Evolutionary conservation across 2,329 filamentous ascomycete genomes (phyloP), one percentile per base, ranked within the genome.

Genomic region (Botryosphaeria dothidea): DNA sequence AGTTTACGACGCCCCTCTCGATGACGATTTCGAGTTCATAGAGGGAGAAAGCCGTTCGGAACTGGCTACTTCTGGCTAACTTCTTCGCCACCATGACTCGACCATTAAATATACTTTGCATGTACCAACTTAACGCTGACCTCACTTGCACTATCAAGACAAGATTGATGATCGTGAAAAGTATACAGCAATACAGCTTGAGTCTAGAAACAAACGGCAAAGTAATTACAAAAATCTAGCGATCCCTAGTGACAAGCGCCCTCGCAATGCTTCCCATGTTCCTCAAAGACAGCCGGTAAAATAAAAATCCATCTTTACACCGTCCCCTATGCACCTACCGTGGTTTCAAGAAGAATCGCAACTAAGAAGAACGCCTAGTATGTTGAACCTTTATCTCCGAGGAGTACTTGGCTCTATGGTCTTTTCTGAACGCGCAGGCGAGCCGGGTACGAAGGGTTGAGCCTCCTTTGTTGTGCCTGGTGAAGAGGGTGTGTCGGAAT

Each of bases 401-500:
- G 43, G 58, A 38, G 13, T 51, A 23, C 17, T 27, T 17, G 58
- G 43, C 58, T 62, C 58, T 11, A 51, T 25, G 19, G 58, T 62
- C 45, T 60, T 60, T 25, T 60, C 56, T 5, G 56, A 60, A 25
- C 25, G 56, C 17, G 56, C 56, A 3, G 56, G 56, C 5, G 56
- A 60, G 4, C 56, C 27, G 5, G 56, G 56, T 31, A 45, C 41
- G 56, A 60, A 46, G 27, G 56, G 38, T 60, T 60, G 25, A 34
- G n/a, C 25, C 56, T 46, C 46, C 38, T 11, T 23, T 17, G 3
- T 46, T 9, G 27, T 21, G n/a, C n/a, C n/a, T 8, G 56, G 56
- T 19, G 56, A 60, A 15, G 56, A 21, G n/a, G 63, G 19, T 17
- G 36, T 25, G n/a, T 65, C 63, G 43, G 63, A 65, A n/a, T 60